Conservation (phyloP, 2,329 filamentous ascomycete genomes). For the Cytospora piceicola region DNA sequence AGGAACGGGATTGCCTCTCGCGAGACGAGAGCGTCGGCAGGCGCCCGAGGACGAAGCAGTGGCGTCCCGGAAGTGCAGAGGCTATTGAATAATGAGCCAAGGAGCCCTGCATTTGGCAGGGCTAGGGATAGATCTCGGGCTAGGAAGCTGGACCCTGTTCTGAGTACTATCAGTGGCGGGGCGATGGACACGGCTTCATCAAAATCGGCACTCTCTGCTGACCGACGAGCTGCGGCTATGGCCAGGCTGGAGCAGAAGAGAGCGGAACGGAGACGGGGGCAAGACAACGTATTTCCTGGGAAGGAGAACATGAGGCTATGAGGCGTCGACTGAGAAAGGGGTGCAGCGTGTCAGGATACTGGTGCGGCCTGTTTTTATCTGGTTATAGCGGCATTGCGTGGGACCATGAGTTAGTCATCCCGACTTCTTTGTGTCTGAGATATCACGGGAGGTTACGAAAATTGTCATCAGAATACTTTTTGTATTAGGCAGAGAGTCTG, state of each 20-base stretch:
- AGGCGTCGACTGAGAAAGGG: constrained; percentile 24
- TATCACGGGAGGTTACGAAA: constrained; percentile 19
- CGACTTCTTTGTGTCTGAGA: constrained; percentile 31
- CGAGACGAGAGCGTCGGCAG: constrained; percentile 12
- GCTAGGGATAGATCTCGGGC: constrained; percentile 9
- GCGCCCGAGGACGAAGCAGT: constrained; percentile 7
- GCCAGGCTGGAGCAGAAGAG: constrained; percentile 59
- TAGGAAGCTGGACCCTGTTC: constrained; percentile 15
- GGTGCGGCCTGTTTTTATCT: constrained; percentile 20
- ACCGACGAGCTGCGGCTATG: constrained; percentile 57
- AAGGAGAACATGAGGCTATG: constrained; percentile 57
- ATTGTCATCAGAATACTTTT: background rate
- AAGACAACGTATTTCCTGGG: constrained; percentile 41
- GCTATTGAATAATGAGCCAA: background rate
- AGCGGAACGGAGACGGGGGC: constrained; percentile 51
- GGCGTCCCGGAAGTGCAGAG: constrained; percentile 1
- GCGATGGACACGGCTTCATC: constrained; percentile 40
- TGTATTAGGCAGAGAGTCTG: constrained; percentile 10
- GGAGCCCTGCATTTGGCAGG: constrained; percentile 11
- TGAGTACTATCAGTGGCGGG: background rate
- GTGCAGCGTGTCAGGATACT: constrained; percentile 19
- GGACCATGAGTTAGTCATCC: constrained; percentile 20
- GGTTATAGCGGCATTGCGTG: constrained; percentile 26
- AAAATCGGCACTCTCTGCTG: constrained; percentile 51
- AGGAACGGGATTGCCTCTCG: constrained; percentile 10